phyloP scores from a whole-genome alignment of 257 asterid genomes.

The Knoxia roxburghii region DNA sequence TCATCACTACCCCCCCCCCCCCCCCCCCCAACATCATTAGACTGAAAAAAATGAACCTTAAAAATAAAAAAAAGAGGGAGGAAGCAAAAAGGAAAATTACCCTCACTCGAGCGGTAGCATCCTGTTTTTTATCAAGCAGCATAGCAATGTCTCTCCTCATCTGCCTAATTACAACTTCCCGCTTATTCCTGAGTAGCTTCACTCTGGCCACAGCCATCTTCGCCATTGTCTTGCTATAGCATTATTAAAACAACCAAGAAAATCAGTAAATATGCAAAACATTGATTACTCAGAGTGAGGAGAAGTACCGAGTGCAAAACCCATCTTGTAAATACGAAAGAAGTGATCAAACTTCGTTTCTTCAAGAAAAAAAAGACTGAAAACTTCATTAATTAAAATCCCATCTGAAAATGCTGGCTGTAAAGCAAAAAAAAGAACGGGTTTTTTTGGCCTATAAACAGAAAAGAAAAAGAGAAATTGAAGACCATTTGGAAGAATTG shows the following conservation, averaged over 20 bases:
- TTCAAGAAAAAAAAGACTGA: not conserved
- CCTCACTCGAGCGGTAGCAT: constrained; percentile 87
- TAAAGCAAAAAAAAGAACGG: not conserved
- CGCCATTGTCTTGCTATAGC: constrained; percentile 81
- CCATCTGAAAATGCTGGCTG: not conserved
- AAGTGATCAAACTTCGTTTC: not conserved
- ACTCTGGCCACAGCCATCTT: constrained; percentile 97
- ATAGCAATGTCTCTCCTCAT: constrained; percentile 94
- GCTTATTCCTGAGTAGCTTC: constrained; percentile 89
- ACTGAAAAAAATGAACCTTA: too few species aligned
- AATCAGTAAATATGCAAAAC: not conserved
- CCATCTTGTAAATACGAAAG: not conserved
- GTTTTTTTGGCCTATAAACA: not conserved
- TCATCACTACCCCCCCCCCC: too few species aligned
- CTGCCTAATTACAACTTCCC: constrained; percentile 87
- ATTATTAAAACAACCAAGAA: not conserved
- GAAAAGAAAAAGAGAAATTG: not conserved
- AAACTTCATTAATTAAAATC: not conserved
- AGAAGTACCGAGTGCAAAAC: not conserved
- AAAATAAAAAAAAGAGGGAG: not conserved
- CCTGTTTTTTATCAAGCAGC: constrained; percentile 86
- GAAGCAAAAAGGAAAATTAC: constrained; percentile 26
- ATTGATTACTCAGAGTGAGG: not conserved
- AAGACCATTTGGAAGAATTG: constrained; percentile 79
- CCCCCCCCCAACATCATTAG: too few species aligned